phyloP scores from a whole-genome alignment of 2,329 filamentous ascomycete species.

The Akanthomyces uredinophilus region DNA sequence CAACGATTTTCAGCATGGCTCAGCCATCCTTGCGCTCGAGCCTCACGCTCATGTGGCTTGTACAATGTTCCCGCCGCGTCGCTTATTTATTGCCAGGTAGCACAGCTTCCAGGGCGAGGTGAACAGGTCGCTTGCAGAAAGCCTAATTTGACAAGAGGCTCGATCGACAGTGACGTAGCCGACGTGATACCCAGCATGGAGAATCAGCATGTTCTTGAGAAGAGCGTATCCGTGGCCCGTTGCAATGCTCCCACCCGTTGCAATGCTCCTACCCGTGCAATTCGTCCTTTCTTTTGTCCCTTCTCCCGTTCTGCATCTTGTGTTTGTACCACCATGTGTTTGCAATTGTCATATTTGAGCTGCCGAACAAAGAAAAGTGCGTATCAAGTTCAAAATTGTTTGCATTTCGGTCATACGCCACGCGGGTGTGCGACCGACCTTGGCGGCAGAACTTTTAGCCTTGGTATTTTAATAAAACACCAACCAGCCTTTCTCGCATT shows the following conservation, averaged over 20 bases:
- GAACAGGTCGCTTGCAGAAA: neutral
- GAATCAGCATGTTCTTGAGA: neutral
- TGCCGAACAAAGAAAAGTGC: neutral
- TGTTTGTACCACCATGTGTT: neutral
- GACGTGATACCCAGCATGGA: neutral
- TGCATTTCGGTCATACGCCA: neutral
- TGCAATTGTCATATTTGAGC: neutral
- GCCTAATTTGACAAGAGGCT: neutral
- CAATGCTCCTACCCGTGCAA: neutral
- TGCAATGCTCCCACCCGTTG: neutral
- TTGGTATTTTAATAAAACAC: too few species aligned
- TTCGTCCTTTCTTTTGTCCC: neutral
- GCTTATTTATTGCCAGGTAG: neutral
- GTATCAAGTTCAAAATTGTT: neutral
- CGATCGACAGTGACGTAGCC: neutral
- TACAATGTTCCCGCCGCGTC: conserved; percentile 8
- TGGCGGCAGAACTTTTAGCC: too few species aligned
- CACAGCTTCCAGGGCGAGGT: neutral
- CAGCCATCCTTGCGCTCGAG: neutral
- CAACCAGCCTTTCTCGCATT: too few species aligned
- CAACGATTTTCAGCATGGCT: neutral
- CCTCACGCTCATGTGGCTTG: neutral
- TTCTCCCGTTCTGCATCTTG: neutral
- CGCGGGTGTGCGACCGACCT: neutral
- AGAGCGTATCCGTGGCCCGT: neutral